A percentile compares a stretch with the other conserved stretches of the same genome.
Conservation (phyloP, 2,329 filamentous ascomycete species). For the Hypoxylon sp. region DNA sequence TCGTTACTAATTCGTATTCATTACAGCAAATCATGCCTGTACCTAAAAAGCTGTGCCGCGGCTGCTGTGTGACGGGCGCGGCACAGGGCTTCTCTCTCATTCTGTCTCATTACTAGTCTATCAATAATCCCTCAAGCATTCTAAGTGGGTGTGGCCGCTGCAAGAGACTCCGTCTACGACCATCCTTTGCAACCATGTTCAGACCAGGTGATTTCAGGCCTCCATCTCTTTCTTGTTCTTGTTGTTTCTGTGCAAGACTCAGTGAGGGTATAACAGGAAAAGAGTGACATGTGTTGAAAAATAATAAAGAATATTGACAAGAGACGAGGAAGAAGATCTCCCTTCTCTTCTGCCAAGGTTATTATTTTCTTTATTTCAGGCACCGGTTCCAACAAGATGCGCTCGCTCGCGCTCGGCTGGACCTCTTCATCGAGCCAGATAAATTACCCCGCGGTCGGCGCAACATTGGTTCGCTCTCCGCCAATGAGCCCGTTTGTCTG, state of each 20-base stretch:
- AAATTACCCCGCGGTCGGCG: conserved; percentile 40
- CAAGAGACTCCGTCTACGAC: conserved; percentile 32
- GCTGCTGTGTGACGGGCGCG: conserved; percentile 31
- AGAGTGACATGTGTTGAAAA: neutral
- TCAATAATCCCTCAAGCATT: conserved; percentile 44
- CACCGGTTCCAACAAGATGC: conserved; percentile 27
- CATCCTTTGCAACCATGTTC: conserved; percentile 36
- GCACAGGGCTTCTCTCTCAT: conserved; percentile 16
- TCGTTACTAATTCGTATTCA: conserved; percentile 22
- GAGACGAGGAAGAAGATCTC: neutral
- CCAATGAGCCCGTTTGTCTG: conserved; percentile 28
- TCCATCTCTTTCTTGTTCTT: conserved; percentile 7
- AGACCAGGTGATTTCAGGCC: conserved; percentile 20
- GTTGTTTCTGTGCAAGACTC: conserved; percentile 1
- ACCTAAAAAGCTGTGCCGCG: conserved; percentile 21
- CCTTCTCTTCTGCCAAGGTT: conserved; percentile 21
- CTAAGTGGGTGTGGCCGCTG: conserved; percentile 36
- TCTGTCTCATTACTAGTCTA: conserved; percentile 40
- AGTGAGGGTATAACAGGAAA: neutral
- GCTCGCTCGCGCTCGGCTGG: conserved; percentile 25
- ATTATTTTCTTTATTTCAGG: conserved; percentile 5
- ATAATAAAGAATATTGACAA: neutral
- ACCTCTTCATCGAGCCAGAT: conserved; percentile 18
- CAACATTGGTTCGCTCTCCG: conserved; percentile 21
- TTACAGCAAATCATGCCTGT: conserved; percentile 27